These are phyloP conservation scores for Penicillium paneum DNA, from an alignment of 2,329 filamentous ascomycete genomes.

Conservation along the genomic window DNA sequence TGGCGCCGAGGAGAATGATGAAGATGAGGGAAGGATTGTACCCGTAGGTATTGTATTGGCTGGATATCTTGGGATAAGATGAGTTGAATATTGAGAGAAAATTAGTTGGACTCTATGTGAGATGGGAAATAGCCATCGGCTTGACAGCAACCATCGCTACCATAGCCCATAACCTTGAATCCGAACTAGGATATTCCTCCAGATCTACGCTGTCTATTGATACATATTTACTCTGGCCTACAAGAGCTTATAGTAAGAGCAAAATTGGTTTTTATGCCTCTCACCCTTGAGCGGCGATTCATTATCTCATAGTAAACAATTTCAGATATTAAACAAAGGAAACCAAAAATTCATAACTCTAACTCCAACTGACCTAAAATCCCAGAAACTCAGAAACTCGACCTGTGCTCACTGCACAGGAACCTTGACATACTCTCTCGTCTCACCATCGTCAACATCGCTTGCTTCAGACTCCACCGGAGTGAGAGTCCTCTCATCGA, in stretches of 20 bases:
- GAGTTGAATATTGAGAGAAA: too few relatives aligned
- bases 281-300: neutral
- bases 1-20: conserved; percentile 44
- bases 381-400: neutral
- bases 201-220: neutral
- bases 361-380: neutral
- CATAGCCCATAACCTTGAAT: neutral
- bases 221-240: neutral
- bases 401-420: conserved; percentile 15
- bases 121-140: neutral
- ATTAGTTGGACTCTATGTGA: neutral
- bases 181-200: too few relatives aligned
- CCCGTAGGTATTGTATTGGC: conserved; percentile 29
- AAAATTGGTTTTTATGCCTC: neutral
- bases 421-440: conserved; percentile 26
- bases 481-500: conserved; percentile 24
- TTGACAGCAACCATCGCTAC: neutral
- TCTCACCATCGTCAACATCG: conserved; percentile 16
- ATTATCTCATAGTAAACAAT: neutral
- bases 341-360: neutral
- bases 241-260: neutral
- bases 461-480: conserved; percentile 22
- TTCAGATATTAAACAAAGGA: neutral
- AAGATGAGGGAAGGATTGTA: conserved; percentile 50
- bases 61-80: conserved; percentile 10